These are phyloP conservation scores for Eucalyptus victrix DNA, from an alignment of 345 rosid genomes.

Conservation along the genomic window DNA sequence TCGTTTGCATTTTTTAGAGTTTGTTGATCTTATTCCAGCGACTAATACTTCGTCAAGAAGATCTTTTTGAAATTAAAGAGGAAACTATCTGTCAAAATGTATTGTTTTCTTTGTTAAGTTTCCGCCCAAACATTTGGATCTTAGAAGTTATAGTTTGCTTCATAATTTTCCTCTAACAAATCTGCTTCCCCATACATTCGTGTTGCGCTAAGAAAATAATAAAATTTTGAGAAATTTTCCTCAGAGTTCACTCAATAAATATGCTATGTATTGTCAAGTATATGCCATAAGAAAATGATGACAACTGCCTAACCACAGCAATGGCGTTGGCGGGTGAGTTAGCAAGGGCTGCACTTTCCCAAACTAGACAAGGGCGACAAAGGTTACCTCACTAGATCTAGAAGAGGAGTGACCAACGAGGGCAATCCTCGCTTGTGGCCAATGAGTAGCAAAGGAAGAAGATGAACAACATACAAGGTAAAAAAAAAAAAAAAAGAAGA, in stretches of 20 bases:
- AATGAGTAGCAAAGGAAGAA: neutral
- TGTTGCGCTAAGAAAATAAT: neutral
- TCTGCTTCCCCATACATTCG: neutral
- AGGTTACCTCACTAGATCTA: neutral
- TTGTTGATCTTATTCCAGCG: neutral
- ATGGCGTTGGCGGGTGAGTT: neutral
- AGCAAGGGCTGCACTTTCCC: neutral
- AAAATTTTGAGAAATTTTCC: neutral
- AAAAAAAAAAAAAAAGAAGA: neutral
- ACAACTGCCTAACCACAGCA: neutral
- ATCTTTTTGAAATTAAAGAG: neutral
- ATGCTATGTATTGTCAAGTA: neutral
- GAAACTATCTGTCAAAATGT: neutral
- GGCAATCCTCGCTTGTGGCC: neutral
- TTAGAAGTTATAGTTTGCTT: neutral
- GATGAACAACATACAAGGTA: neutral
- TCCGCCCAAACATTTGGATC: no score
- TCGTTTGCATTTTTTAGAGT: neutral
- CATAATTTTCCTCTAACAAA: neutral
- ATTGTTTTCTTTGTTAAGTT: neutral
- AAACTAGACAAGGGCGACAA: neutral
- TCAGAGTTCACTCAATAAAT: neutral
- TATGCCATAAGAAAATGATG: neutral
- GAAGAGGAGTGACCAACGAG: neutral
- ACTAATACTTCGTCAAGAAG: neutral